Percentiles rank a stretch among this genome's conserved stretches.
Conservation (phyloP, 352 stramenopile genomes). For the Pythium periplocum region DNA sequence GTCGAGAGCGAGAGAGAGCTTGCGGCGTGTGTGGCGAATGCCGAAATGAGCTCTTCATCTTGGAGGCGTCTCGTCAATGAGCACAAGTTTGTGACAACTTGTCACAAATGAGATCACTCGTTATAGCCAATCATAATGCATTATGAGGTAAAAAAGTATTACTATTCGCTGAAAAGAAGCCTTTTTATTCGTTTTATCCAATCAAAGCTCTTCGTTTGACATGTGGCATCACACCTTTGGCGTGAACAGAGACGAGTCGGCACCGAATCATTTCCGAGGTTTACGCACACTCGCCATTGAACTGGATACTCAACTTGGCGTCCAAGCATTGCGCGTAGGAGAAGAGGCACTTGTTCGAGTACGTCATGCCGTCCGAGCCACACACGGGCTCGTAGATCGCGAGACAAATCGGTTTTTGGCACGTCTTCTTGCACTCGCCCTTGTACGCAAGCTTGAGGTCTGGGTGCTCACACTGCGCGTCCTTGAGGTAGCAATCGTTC, state of each 20-base stretch:
- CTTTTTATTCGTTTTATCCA: too few species aligned
- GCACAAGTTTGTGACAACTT: too few species aligned
- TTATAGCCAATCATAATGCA: too few species aligned
- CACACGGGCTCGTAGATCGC: constrained; percentile 4
- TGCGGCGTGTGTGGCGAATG: not conserved
- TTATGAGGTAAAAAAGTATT: too few species aligned
- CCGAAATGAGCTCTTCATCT: not conserved
- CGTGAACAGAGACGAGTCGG: too few species aligned
- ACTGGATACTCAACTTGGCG: not conserved
- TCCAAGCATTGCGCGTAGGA: constrained; percentile 1
- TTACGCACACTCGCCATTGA: too few species aligned
- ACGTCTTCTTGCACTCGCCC: not conserved
- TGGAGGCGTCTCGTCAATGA: too few species aligned
- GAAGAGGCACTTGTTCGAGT: constrained; percentile 2
- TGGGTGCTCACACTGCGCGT: constrained; percentile 2
- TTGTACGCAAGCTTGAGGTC: not conserved
- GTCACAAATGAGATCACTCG: too few species aligned
- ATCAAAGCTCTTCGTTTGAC: too few species aligned
- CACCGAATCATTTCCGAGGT: too few species aligned
- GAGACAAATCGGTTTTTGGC: not conserved
- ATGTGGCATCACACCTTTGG: too few species aligned
- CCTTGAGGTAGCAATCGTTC: constrained; percentile 1
- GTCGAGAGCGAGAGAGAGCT: not conserved
- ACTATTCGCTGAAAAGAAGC: too few species aligned
- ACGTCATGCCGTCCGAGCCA: constrained; percentile 4